phyloP scores from a whole-genome alignment of 2,329 filamentous ascomycete species.

The Colletotrichum salicis region DNA sequence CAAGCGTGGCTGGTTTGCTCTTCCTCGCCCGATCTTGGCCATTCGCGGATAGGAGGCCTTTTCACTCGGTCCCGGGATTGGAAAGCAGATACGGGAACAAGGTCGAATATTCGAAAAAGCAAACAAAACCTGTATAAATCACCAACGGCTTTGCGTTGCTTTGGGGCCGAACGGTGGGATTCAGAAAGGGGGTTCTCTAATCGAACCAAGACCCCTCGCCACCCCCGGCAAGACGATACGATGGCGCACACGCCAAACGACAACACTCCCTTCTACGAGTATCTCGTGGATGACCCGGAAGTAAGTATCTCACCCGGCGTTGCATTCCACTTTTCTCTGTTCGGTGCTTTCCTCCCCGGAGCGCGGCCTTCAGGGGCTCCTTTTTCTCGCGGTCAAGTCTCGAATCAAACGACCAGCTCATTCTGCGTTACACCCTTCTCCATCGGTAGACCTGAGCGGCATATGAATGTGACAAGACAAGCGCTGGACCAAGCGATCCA shows the following conservation, averaged over 20 bases:
- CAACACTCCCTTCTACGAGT: conserved; percentile 25
- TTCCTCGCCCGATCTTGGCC: conserved; percentile 26
- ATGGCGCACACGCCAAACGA: conserved; percentile 27
- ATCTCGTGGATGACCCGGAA: conserved; percentile 27
- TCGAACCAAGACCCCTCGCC: not conserved
- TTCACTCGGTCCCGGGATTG: conserved; percentile 12
- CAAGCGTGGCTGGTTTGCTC: conserved; percentile 19
- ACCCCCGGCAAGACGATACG: conserved; percentile 10
- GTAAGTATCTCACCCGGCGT: conserved; percentile 21
- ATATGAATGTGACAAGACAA: not conserved
- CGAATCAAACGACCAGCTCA: not conserved
- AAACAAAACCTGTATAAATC: conserved; percentile 27
- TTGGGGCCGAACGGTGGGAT: conserved; percentile 6
- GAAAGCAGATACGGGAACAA: conserved; percentile 4
- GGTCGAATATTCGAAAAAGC: conserved; percentile 8
- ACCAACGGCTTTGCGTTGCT: conserved; percentile 13
- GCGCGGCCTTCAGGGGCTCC: not conserved
- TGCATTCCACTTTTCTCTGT: not conserved
- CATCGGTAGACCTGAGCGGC: not conserved
- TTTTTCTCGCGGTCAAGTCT: not conserved
- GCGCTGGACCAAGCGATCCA: conserved; percentile 21
- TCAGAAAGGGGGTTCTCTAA: conserved; percentile 24
- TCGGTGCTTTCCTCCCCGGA: not conserved
- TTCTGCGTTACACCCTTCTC: not conserved
- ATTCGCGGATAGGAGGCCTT: conserved; percentile 9